phyloP scores from a whole-genome alignment of 441 rosid species.

The Dalechampia spathulata region DNA sequence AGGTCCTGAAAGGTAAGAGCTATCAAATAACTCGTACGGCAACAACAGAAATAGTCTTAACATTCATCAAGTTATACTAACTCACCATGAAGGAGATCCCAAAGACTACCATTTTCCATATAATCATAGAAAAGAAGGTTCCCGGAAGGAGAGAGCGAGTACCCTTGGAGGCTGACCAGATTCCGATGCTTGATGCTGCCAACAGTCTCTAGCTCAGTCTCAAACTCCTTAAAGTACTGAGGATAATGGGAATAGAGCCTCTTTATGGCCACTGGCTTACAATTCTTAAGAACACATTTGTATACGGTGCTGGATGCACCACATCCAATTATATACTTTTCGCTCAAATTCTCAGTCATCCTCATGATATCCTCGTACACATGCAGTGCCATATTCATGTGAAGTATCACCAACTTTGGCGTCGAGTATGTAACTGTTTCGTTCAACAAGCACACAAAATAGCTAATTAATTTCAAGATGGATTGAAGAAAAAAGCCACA shows the following conservation, averaged over 20 bases:
- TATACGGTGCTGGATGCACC: conserved; percentile 97
- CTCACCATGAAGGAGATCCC: conserved; percentile 95
- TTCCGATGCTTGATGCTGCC: conserved; percentile 94
- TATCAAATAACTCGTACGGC: neutral
- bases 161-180: conserved; percentile 88
- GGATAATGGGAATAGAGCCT: conserved; percentile 81
- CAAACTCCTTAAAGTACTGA: conserved; percentile 80
- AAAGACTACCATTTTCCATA: conserved; percentile 97
- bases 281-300: conserved; percentile 88
- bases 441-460: conserved; percentile 9
- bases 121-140: conserved; percentile 94
- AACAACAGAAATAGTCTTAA: neutral
- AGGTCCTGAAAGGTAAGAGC: conserved; percentile 42
- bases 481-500: too few species aligned
- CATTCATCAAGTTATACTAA: neutral
- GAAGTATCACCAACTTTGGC: conserved; percentile 85
- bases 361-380: conserved; percentile 96
- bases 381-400: conserved; percentile 98
- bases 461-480: neutral
- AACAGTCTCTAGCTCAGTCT: conserved; percentile 83
- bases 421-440: conserved; percentile 57
- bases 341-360: conserved; percentile 95
- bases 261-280: conserved; percentile 95
- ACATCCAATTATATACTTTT: conserved; percentile 76
- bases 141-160: conserved; percentile 71